Evolutionary conservation across 129 eudicot species (phyloP), one percentile per base, ranked within the genome.

Genomic region (Arctium lappa): DNA sequence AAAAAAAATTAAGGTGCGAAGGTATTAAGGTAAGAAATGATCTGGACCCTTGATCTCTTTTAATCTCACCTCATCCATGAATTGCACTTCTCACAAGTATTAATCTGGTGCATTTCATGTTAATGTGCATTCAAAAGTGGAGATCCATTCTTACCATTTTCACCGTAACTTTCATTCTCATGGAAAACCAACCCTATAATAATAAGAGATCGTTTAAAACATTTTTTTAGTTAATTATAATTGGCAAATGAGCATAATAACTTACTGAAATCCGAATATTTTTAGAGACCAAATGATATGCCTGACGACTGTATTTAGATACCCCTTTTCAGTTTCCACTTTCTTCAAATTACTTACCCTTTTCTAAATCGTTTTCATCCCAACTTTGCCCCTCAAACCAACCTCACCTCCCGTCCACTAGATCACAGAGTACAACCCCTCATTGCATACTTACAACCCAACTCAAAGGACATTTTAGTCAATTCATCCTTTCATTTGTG

Each of bases 211-310:
- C 0, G 15, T 46, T 46, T 46, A 46, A 46, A 48, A 48, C 12
- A 48, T 3, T 3, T 11, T 3, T 11, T 11, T 8, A 48, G 10
- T 48, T 48, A 12, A 48, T 48, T 48, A 33, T 33, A 50, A 50
- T 50, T 50, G 63, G 63, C 18, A 50, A 50, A 50, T 2, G 18
- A 50, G 18, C 5, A 6, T 13, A 12, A 60, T 16, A 1, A 60
- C 27, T 16, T n/a, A 69, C 30, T 34, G 83, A 76, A 80, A 80
- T 80, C 71, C 83, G 77, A 80, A 80, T 80, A 78, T 80, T 70
- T 69, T 46, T 70, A 66, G 71, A 22, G 29, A 74, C 80, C 74
- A 81, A 65, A 31, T 76, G 70, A 36, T 80, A 71, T 71, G 37
- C 77, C 83, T 80, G 77, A 80, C 83, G 32, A 44, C 75, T 81